These are phyloP conservation scores for Aspergillus sp. DNA, from an alignment of 2,329 filamentous ascomycete genomes.

Conservation along the genomic window DNA sequence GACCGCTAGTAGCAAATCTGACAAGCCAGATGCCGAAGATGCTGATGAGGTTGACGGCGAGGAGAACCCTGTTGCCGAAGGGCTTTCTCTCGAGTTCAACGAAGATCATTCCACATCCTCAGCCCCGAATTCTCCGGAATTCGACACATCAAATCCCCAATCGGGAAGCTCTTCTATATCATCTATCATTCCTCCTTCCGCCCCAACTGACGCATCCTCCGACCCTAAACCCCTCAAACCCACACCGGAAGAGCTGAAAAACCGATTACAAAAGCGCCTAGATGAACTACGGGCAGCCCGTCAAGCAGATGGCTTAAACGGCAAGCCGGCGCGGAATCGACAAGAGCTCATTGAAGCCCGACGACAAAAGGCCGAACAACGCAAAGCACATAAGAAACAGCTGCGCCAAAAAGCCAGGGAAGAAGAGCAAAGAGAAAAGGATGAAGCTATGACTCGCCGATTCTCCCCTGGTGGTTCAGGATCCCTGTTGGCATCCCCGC, in stretches of 20 bases:
- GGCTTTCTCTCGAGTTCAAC: slow-evolving; percentile 51
- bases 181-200: slow-evolving; percentile 55
- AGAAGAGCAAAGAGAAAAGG: slow-evolving; percentile 68
- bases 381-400: slow-evolving; percentile 87
- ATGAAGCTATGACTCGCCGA: slow-evolving; percentile 56
- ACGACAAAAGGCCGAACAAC: slow-evolving; percentile 80
- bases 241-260: slow-evolving; percentile 72
- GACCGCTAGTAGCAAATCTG: slow-evolving; percentile 20
- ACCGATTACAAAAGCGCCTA: slow-evolving; percentile 78
- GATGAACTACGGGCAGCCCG: slow-evolving; percentile 80
- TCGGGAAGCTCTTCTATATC: slow-evolving; percentile 67
- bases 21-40: slow-evolving; percentile 24
- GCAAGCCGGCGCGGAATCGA: slow-evolving; percentile 77
- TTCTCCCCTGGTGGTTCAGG: slow-evolving; percentile 59
- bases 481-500: slow-evolving; percentile 56
- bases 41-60: slow-evolving; percentile 27
- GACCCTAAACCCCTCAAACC: slow-evolving; percentile 63
- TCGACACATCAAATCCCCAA: slow-evolving; percentile 54
- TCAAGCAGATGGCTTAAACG: slow-evolving; percentile 82
- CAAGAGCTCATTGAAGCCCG: slow-evolving; percentile 90
- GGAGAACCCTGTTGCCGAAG: slow-evolving; percentile 47
- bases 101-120: slow-evolving; percentile 40
- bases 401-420: slow-evolving; percentile 72
- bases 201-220: slow-evolving; percentile 23
- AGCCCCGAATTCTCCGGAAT: slow-evolving; percentile 56